Conservation (phyloP, 306 rosid species). For the Dryas octopetala region DNA sequence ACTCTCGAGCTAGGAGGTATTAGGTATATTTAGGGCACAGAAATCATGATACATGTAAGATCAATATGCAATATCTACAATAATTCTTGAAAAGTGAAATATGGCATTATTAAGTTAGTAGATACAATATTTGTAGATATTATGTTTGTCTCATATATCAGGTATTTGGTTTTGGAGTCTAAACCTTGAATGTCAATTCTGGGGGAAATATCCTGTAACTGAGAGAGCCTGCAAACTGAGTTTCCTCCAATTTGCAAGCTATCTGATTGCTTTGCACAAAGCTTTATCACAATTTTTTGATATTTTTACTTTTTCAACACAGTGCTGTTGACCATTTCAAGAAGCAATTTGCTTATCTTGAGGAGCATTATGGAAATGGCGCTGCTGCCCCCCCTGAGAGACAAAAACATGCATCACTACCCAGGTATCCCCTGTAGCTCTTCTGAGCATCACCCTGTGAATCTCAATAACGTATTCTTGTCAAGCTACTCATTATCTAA, state of each 20-base stretch:
- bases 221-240: neutral
- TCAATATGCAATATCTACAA: neutral
- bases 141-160: neutral
- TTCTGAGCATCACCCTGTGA: neutral
- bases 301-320: slow-evolving; percentile 22
- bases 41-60: neutral
- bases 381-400: slow-evolving; percentile 84
- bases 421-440: slow-evolving; percentile 55
- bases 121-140: neutral
- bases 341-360: slow-evolving; percentile 97
- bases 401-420: slow-evolving; percentile 86
- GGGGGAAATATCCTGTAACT: neutral
- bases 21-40: neutral
- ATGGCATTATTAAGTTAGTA: neutral
- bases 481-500: slow-evolving; percentile 6
- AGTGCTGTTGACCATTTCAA: slow-evolving; percentile 99
- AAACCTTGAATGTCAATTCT: neutral
- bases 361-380: slow-evolving; percentile 93
- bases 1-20: neutral
- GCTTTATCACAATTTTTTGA: neutral
- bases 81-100: neutral
- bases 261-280: neutral
- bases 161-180: neutral
- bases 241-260: neutral
- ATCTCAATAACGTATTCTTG: slow-evolving; percentile 15